Base-by-base conservation (phyloP, 257 asterid genomes). In the Solanum sejunctum region DNA sequence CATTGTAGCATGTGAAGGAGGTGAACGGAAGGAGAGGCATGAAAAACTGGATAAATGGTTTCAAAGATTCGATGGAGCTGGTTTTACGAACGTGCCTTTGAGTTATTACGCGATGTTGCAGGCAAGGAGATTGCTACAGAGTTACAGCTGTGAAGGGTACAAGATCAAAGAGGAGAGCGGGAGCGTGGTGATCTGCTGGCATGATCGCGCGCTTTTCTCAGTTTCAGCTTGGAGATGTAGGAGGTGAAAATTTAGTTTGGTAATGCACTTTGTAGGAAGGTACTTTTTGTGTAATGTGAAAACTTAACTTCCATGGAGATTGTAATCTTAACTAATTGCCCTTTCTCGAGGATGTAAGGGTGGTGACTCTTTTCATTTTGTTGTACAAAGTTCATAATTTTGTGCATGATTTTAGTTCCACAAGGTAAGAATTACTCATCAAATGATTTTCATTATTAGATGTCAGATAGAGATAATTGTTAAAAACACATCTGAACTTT, bases 121-220 rank as follows among this genome's bases (percentile, higher is more conserved):
- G 66, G 98, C 97, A 0, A 93, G 91, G 91, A 90, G 97, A 81
- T 85, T 95, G 83, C 81, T 96, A 84, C 97, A 93, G 89, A 88
- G 92, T 16, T 89, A 85, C 49, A 89, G 92, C 71, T 93, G 96
- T 72, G 99, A 95, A 23, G 99, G 99, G n/a, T 96, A 93, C 87
- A 96, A 93, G 92, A 92, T 96, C 13, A 95, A 87, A 86, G 98
- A 95, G 80, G 98, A 93, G 85, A 93, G 88, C 16, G 98, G 98
- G 3, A 86, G 95, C n/a, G 93, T 93, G 52, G 98, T 94, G 78
- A 95, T 96, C 71, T 95, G 98, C 87, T 96, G 99, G 99, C 98
- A 96, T 72, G 99, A 96, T 91, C 92, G 98, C 5, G 91, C 98
- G 39, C 94, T 96, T 51, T 91, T 92, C 88, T 87, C 97, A 0